Evolutionary conservation across 768 basidiomycete genomes (phyloP).

Genomic region (Sistotremastrum suecicum): DNA sequence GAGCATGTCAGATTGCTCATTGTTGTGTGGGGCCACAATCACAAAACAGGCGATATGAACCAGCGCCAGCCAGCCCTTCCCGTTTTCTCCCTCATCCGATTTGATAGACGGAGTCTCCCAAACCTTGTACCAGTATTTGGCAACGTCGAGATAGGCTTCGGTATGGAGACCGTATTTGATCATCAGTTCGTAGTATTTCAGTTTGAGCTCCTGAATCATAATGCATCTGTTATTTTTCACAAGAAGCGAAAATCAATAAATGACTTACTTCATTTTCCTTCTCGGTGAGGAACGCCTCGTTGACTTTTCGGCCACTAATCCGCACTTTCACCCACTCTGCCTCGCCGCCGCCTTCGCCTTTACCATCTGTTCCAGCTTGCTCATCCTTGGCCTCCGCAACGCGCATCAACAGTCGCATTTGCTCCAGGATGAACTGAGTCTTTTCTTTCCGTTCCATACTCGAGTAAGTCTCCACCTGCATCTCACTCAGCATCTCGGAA

Average conservation of each 20-base stretch:
- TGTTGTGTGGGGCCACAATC: slow-evolving; percentile 84
- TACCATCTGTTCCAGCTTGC: slow-evolving; percentile 37
- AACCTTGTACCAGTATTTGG: slow-evolving; percentile 90
- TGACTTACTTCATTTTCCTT: slow-evolving; percentile 69
- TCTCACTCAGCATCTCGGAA: slow-evolving; percentile 82
- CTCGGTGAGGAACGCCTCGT: slow-evolving; percentile 83
- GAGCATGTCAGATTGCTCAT: slow-evolving; percentile 96
- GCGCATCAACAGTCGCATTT: slow-evolving; percentile 80
- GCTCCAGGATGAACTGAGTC: slow-evolving; percentile 95
- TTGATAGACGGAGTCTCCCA: slow-evolving; percentile 96
- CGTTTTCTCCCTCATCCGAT: slow-evolving; percentile 43
- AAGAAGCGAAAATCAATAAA: not conserved
- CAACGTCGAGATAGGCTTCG: slow-evolving; percentile 79
- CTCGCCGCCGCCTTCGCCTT: slow-evolving; percentile 61
- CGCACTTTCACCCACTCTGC: slow-evolving; percentile 88
- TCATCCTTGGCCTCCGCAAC: slow-evolving; percentile 72
- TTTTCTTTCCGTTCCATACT: slow-evolving; percentile 97
- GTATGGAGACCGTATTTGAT: slow-evolving; percentile 85
- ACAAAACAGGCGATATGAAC: slow-evolving; percentile 94
- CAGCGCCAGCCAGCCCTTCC: slow-evolving; percentile 70
- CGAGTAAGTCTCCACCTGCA: slow-evolving; percentile 98
- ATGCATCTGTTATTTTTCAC: not conserved
- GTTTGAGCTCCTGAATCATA: slow-evolving; percentile 70
- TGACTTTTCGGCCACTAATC: slow-evolving; percentile 88
- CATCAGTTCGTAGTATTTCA: slow-evolving; percentile 94